Percentiles rank a stretch among this genome's conserved stretches.
Evolutionary conservation across 2,329 filamentous ascomycete genomes (phyloP).

Genomic region (Phialemoniopsis sp.): DNA sequence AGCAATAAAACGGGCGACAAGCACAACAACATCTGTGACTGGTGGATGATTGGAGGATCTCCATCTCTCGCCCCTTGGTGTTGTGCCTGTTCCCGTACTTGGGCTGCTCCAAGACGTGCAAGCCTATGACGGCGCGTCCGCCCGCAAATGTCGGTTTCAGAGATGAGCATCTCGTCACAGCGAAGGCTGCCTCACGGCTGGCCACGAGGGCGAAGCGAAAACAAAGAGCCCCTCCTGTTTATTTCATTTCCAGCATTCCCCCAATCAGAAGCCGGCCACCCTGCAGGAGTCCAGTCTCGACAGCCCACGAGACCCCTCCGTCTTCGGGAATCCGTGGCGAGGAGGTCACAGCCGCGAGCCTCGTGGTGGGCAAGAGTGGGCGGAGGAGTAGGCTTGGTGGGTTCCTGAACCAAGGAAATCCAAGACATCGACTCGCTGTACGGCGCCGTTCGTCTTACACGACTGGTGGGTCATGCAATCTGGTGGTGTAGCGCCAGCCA

Average conservation of each 20-base stretch:
- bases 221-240: constrained; percentile 1
- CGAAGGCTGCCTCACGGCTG: too few species aligned
- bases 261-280: constrained; percentile 5
- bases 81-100: too few species aligned
- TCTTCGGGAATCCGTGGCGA: constrained; percentile 31
- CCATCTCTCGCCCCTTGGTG: too few species aligned
- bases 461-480: constrained; percentile 31
- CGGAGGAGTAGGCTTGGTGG: constrained; percentile 3
- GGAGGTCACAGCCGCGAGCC: constrained; percentile 16
- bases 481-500: constrained; percentile 38
- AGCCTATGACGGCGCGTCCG: constrained; percentile 1
- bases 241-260: constrained; percentile 3
- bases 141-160: constrained; percentile 14
- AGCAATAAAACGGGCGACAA: too few species aligned
- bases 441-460: constrained; percentile 34
- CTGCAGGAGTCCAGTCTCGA: constrained; percentile 25
- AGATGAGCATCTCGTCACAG: constrained; percentile 12
- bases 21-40: too few species aligned
- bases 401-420: constrained; percentile 32
- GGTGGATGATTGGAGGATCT: too few species aligned
- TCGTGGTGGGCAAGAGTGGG: too few species aligned
- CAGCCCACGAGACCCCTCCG: constrained; percentile 35
- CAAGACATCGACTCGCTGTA: constrained; percentile 42
- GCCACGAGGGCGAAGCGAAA: too few species aligned
- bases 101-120: too few species aligned